Base-by-base conservation (phyloP, 139 green algal genomes). In the Asterochloris erici region DNA sequence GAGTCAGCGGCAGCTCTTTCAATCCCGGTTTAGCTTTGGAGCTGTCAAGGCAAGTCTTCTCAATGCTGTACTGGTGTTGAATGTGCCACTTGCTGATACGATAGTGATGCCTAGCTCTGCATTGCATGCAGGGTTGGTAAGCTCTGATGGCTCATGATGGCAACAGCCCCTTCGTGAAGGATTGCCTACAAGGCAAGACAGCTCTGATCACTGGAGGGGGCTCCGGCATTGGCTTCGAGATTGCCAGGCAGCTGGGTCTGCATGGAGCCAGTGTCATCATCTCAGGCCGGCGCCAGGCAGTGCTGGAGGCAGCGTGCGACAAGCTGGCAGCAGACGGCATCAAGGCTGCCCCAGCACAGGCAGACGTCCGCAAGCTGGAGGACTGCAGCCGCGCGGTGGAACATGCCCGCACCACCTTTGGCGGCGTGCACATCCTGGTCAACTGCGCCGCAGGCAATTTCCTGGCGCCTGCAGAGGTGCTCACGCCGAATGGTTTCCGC, bases 381-480 rank as follows among this genome's bases (percentile, higher is more conserved):
- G 86, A 95, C n/a, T 97, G 93, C 63, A 84, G 92, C 61, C 68
- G 83, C 21, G 95, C 89, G 79, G 87, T 91, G n/a, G 24, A 79
- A 12, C 79, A 88, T 15, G 84, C 87, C 0, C 79, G 89, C 12
- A 19, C 78, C 11, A 68, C 79, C 38, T 94, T 92, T 77, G 91
- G 90, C 12, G 26, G 84, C 12, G 81, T 99, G 6, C 87, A 97
- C 90, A 94, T 99, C 77, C 88, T 99, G 28, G 91, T 99, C 70
- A 99, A 99, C 86, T 96, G 94, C 79, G 96, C 96, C 19, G 96
- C 96, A 26, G 92, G 92, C 66, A 96, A 96, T 84, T 96, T 96
- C 81, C 69, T 93, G 74, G 84, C 90, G 0, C 86, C 94, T 63
- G 94, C 95, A 60, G 93, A 98, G 85, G 87, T 95, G 74, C 89